Evolutionary conservation across 148 eudicot genomes (phyloP), one percentile per base, ranked within the genome.

Genomic region (Spergularia bocconei): DNA sequence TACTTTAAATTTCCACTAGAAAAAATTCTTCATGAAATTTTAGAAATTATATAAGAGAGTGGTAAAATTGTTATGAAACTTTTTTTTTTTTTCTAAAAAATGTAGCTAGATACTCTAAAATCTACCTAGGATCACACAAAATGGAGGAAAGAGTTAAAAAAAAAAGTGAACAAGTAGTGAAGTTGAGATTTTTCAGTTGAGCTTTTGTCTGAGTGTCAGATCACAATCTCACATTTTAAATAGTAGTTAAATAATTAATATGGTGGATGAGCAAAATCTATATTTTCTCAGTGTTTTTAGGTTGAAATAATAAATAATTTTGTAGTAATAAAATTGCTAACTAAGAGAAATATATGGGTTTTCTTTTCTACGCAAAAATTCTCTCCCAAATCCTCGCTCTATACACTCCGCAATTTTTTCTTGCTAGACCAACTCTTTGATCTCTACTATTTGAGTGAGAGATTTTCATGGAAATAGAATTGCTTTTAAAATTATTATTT

Each of bases 361-460:
- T 38, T 53, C 15, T 53, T 68, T 51, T 20, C n/a, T 23, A 68
- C 63, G 71, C 55, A 75, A 19, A 2, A 20, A 38, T 53, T 36
- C 11, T 77, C 11, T 70, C 75, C 75, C 59, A 77, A 70, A 70
- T 62, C 75, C 70, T 71, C 80, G 80, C 80, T 77, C 75, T 29
- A 29, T 29, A 29, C 62, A 77, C 70, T 53, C 70, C 57, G 16
- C 48, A 48, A 39, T 44, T 19, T 17, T 75, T 58, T 62, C 11
- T 58, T 67, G 21, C 71, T 75, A 47, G 58, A 76, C 73, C 19
- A 17, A 68, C 78, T 75, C 78, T 57, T 1, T 23, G 25, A 23
- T 23, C 47, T 39, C 57, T 48, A 7, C 54, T 68, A 16, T 13
- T 6, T 50, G 7, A 20, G 71, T 67, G 64, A 62, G 14, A 72